These are phyloP conservation scores for Claviceps digitariae DNA, from an alignment of 2,329 filamentous ascomycete genomes.

Conservation along the genomic window DNA sequence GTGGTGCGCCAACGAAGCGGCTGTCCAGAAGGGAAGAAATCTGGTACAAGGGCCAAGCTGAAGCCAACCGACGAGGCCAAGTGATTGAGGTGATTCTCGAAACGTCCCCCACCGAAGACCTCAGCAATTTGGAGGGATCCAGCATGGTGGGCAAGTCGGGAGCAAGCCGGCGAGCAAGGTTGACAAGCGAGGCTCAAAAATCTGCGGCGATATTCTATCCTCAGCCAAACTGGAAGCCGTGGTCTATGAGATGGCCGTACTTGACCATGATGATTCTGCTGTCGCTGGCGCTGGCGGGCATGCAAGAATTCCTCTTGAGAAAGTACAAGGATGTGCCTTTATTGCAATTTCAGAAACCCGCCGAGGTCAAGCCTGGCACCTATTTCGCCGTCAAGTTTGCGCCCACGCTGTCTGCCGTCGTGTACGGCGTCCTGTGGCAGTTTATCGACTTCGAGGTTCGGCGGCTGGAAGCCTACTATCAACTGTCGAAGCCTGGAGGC, in stretches of 20 bases:
- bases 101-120: conserved; percentile 28
- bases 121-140: conserved; percentile 37
- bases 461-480: conserved; percentile 53
- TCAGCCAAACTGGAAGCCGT: conserved; percentile 53
- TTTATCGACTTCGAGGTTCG: conserved; percentile 52
- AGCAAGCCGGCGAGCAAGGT: conserved; percentile 24
- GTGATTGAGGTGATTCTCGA: conserved; percentile 44
- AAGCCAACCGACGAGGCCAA: conserved; percentile 46
- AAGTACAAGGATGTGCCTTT: conserved; percentile 31
- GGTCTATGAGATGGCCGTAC: conserved; percentile 51
- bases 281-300: conserved; percentile 36
- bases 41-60: conserved; percentile 37
- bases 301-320: conserved; percentile 42
- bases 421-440: conserved; percentile 53
- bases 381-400: conserved; percentile 53
- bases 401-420: conserved; percentile 47
- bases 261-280: conserved; percentile 38
- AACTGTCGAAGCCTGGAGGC: conserved; percentile 46
- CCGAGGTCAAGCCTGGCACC: conserved; percentile 33
- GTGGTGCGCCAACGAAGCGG: conserved; percentile 10
- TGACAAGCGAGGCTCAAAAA: conserved; percentile 20
- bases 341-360: conserved; percentile 34
- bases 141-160: conserved; percentile 14
- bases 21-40: conserved; percentile 27
- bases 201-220: conserved; percentile 45